Base-by-base conservation (phyloP, 2,329 filamentous ascomycete species). In the Massarina eburnea region DNA sequence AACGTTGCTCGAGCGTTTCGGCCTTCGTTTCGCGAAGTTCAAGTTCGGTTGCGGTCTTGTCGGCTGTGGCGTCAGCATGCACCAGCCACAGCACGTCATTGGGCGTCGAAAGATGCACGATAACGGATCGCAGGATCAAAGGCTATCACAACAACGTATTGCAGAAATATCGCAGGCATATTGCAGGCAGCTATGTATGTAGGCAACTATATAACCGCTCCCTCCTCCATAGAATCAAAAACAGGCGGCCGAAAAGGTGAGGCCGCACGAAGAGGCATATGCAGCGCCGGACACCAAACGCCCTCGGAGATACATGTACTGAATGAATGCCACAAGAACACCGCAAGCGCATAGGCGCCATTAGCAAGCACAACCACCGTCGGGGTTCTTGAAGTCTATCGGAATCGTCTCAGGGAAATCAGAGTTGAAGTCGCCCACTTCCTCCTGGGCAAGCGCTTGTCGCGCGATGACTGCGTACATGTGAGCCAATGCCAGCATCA, bases 351-450 rank as follows among this genome's bases (percentile, higher is more conserved):
- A 26, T 24, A 7, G 15, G 12, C 20, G n/a, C 32, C 43, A 43
- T 57, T 60, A 99, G 77, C 94, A 99, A 62, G 91, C 85, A 73
- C 94, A 99, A 46, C 91, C 91, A 65, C 95, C 90, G 62, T 89
- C 85, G 63, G 95, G 89, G 71, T 90, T 91, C 74, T 96, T 91
- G 59, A 96, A 88, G 73, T 96, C 90, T 71, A 99, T 96, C 72
- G 96, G 95, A 75, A 99, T 97, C 40, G 92, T 92, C 70, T 97
- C 94, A 64, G 91, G 90, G 77, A 96, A 99, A 71, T 97, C 94
- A 49, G 91, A 91, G 71, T 88, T 95, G 74, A 95, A 99, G 72
- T 99, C 94, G 70, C 96, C 92, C 1, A 91, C 92, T 74, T 97
- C 94, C 76, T 99, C 94, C 74, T 99, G 94, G 15, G 89, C 89